These are phyloP conservation scores for Solanum ahanhuiri DNA, from an alignment of 257 asterid species.

Conservation along the genomic window DNA sequence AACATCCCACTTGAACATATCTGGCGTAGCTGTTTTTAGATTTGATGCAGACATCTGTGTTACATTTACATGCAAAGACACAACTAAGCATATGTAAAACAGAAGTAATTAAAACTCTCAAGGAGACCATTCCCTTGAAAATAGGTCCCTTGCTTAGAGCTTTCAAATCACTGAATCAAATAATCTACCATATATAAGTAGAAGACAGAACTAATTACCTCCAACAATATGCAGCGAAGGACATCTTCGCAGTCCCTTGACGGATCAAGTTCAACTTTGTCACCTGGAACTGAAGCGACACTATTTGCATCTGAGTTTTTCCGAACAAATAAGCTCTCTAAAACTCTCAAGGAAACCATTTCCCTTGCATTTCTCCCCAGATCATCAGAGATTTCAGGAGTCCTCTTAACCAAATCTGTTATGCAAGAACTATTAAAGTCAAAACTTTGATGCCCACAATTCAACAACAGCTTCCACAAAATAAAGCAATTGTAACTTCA, in stretches of 20 bases:
- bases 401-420: constrained; percentile 38
- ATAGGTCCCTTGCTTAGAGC: not conserved
- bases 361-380: constrained; percentile 41
- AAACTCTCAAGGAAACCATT: constrained; percentile 33
- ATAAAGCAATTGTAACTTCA: not conserved
- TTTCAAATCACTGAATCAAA: not conserved
- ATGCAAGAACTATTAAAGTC: not conserved
- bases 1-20: constrained; percentile 44
- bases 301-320: constrained; percentile 7
- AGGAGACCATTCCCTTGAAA: not conserved
- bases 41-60: constrained; percentile 23
- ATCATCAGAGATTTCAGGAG: constrained; percentile 31
- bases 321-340: constrained; percentile 26
- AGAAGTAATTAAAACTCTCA: not conserved
- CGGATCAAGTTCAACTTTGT: constrained; percentile 20
- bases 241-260: constrained; percentile 37
- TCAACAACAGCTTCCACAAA: not conserved
- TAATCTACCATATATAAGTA: not conserved
- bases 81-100: not conserved
- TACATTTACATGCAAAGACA: constrained; percentile 1
- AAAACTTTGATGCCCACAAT: not conserved
- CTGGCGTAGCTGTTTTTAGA: constrained; percentile 20
- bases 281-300: constrained; percentile 6
- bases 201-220: constrained; percentile 22
- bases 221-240: constrained; percentile 18